Base-by-base conservation (phyloP, 228 moss, liverwort and hornwort species). In the Sphagnum fallax region DNA sequence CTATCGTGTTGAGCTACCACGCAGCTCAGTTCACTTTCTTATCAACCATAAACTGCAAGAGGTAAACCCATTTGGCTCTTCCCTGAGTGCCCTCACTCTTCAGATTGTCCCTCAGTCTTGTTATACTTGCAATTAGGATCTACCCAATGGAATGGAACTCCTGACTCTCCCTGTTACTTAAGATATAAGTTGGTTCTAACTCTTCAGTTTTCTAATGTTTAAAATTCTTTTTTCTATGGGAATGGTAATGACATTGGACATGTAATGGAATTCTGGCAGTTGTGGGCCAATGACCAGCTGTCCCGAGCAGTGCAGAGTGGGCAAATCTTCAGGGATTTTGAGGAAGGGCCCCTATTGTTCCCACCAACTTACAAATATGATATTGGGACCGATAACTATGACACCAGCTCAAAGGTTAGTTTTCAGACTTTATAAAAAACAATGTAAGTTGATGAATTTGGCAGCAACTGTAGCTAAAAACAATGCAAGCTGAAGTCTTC, bases 301-400 rank as follows among this genome's bases (percentile, higher is more conserved):
- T 84, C 81, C 9, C 75, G 57, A 61, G 94, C 81, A 18, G 55
- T 89, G 55, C 81, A 79, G 0, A 74, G 66, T 13, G 84, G 88
- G 49, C 89, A 91, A 64, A 91, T 82, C 1, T 94, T 94, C 71
- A 84, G 77, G 71, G 94, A 91, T 8, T 94, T 91, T 65, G 73
- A 82, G 16, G 94, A 94, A 80, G 91, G 89, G 9, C 91, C 80
- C 48, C 71, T 94, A 47, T 67, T 80, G 13, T 94, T 94, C 60
- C 78, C 85, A 75, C 94, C 94, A 8, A 94, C 94, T 0, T 94
- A 88, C 77, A 94, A 94, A 67, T 94, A 84, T 65, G 94, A 94
- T 70, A 74, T 94, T 16, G 94, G 94, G 48, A 94, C 94, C 50
- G 89, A 94, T 70, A 84, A 88, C 64, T 94, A 94, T 14, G 94